phyloP scores from a whole-genome alignment of 2,329 filamentous ascomycete genomes.

The Colletotrichum magnum region DNA sequence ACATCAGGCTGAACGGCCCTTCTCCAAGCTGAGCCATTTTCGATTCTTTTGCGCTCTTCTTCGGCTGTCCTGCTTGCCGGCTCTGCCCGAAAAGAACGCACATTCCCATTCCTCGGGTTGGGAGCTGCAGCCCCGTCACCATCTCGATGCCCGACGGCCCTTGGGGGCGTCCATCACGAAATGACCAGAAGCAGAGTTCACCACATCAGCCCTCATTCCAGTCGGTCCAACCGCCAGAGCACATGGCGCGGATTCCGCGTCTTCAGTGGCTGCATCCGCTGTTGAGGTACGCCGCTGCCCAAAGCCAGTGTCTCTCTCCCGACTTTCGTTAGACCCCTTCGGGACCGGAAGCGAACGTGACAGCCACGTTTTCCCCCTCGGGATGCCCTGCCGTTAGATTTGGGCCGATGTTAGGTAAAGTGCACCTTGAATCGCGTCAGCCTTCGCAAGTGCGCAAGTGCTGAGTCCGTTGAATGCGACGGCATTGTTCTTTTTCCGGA shows the following conservation, averaged over 20 bases:
- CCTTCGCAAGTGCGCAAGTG: not conserved
- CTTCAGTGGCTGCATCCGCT: slow-evolving; percentile 24
- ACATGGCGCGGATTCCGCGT: slow-evolving; percentile 38
- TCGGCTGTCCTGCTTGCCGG: not conserved
- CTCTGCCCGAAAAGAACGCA: slow-evolving; percentile 24
- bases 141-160: slow-evolving; percentile 22
- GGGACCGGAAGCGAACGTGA: not conserved
- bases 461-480: not conserved
- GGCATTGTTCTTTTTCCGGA: not conserved
- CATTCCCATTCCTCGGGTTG: not conserved
- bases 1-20: slow-evolving; percentile 34
- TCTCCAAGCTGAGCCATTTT: slow-evolving; percentile 34
- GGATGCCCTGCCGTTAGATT: no score
- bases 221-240: slow-evolving; percentile 5
- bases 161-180: not conserved
- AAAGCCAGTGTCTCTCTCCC: not conserved
- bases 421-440: not conserved
- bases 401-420: no score
- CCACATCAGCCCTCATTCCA: not conserved
- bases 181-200: slow-evolving; percentile 4
- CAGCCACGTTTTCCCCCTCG: slow-evolving; percentile 4
- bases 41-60: no score
- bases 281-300: not conserved
- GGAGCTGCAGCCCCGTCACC: no score
- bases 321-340: not conserved